These are phyloP conservation scores for Aspergillus sp. DNA, from an alignment of 2,329 filamentous ascomycete genomes.

Conservation along the genomic window DNA sequence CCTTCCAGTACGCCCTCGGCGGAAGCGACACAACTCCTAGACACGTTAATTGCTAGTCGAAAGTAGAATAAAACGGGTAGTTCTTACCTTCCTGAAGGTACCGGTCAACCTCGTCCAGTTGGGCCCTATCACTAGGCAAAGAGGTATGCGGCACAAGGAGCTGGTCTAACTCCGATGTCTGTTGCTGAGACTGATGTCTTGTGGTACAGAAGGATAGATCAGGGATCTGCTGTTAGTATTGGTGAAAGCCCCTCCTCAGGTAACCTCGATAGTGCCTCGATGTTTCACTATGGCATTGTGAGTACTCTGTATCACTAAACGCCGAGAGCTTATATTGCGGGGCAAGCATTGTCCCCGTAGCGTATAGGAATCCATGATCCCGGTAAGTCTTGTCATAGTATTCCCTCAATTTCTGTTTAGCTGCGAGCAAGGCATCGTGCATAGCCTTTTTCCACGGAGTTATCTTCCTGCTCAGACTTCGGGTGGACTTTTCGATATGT, in stretches of 20 bases:
- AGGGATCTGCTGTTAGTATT: neutral
- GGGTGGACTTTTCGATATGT: neutral
- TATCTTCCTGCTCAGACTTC: neutral
- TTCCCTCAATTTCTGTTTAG: neutral
- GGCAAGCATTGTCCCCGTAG: neutral
- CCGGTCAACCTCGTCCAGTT: neutral
- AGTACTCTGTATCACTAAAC: neutral
- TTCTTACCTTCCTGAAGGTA: neutral
- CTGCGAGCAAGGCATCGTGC: neutral
- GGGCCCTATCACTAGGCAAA: neutral
- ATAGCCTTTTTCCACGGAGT: neutral
- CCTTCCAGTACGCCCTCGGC: neutral
- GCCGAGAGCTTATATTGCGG: neutral
- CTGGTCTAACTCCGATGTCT: neutral
- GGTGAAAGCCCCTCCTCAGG: neutral
- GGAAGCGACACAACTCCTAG: neutral
- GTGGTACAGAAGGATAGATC: neutral
- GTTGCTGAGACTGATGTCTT: neutral
- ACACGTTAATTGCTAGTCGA: neutral
- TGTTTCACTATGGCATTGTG: neutral
- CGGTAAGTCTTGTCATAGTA: conserved; percentile 1
- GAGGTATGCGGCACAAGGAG: neutral
- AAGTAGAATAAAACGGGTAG: neutral
- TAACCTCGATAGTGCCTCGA: neutral
- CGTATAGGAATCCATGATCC: neutral